Conservation (phyloP, 306 rosid species). For the Lithocarpus polystachyus region DNA sequence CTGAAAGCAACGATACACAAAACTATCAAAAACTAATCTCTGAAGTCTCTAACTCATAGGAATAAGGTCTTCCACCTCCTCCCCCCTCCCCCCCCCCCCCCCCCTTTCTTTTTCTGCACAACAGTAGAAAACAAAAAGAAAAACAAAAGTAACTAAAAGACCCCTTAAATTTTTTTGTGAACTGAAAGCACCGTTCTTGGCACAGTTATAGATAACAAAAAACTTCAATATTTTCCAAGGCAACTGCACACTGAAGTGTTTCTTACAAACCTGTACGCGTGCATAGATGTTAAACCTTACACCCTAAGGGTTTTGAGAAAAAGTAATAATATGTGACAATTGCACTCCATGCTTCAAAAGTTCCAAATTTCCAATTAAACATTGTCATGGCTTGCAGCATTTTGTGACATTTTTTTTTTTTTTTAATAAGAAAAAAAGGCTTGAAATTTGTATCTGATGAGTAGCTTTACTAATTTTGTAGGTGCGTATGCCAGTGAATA, state of each 20-base stretch:
- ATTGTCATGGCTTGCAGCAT: background rate
- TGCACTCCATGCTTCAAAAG: background rate
- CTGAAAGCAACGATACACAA: no score
- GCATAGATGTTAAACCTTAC: background rate
- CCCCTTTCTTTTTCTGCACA: no score
- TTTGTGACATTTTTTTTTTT: background rate
- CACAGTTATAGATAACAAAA: background rate
- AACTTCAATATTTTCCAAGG: background rate
- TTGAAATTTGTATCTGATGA: background rate
- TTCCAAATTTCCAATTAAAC: background rate
- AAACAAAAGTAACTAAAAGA: no score
- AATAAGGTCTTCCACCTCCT: no score
- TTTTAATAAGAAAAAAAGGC: background rate
- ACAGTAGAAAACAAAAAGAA: no score
- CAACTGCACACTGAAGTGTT: background rate
- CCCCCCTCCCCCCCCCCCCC: no score
- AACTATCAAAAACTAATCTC: no score
- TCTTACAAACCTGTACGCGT: background rate
- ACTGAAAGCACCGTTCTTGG: background rate
- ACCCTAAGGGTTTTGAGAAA: background rate
- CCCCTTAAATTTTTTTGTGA: no score
- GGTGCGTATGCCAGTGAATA: background rate
- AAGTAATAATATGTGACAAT: background rate
- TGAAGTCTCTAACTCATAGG: no score
- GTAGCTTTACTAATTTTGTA: background rate